Evolutionary conservation across 2,329 filamentous ascomycete genomes (phyloP).

Genomic region (Coniochaeta ligniaria): DNA sequence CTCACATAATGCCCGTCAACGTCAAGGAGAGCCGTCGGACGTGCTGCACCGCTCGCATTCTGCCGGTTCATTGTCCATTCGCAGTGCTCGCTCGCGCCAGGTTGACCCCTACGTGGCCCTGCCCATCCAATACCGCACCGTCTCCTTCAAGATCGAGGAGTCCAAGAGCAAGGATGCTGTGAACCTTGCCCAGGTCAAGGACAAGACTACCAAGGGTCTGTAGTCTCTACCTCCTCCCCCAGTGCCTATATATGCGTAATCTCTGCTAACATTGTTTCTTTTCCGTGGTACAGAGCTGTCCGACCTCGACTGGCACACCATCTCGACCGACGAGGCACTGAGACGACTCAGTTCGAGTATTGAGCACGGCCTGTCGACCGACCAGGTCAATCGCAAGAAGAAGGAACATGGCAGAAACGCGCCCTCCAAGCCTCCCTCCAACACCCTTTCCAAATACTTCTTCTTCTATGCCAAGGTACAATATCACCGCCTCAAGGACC

Average conservation of each 20-base stretch:
- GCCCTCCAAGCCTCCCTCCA: conserved; percentile 58
- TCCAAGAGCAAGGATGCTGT: conserved; percentile 38
- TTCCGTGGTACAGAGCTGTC: conserved; percentile 43
- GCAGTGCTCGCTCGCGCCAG: conserved; percentile 26
- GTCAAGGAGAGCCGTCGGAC: neutral
- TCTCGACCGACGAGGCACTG: conserved; percentile 50
- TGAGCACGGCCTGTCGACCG: conserved; percentile 49
- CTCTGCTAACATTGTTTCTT: conserved; percentile 11
- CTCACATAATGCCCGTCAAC: neutral
- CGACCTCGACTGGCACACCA: conserved; percentile 61
- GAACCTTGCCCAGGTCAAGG: conserved; percentile 29
- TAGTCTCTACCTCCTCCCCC: neutral
- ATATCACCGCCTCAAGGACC: neutral
- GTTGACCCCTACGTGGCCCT: conserved; percentile 34
- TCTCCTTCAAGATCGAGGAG: conserved; percentile 51
- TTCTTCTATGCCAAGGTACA: conserved; percentile 31
- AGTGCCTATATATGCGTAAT: neutral
- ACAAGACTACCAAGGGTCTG: conserved; percentile 35
- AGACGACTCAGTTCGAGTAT: conserved; percentile 50
- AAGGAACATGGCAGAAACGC: conserved; percentile 60
- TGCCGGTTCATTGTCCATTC: conserved; percentile 31
- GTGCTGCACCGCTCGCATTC: neutral
- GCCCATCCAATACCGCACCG: conserved; percentile 48
- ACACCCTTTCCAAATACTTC: conserved; percentile 57
- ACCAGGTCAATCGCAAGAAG: conserved; percentile 47